Evolutionary conservation across 257 asterid species (phyloP).

Genomic region (Voacanga thouarsii): DNA sequence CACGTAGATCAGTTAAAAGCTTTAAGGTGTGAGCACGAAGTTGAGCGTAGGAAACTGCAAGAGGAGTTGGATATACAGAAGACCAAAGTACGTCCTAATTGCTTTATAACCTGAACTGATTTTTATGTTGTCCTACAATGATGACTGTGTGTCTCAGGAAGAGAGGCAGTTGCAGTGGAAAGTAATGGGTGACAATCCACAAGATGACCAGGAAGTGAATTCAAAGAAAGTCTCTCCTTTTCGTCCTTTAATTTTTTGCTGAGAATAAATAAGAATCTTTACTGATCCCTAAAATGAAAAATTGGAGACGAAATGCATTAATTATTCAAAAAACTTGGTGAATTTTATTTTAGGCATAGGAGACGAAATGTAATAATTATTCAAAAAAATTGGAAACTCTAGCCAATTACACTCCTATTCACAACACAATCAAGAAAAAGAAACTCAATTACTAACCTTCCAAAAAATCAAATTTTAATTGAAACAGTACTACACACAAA

Average conservation of each 20-base stretch:
- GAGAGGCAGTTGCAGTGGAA: slow-evolving; percentile 98
- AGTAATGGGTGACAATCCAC: slow-evolving; percentile 76
- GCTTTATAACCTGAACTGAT: slow-evolving; percentile 5
- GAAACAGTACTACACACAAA: no score
- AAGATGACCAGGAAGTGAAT: slow-evolving; percentile 93
- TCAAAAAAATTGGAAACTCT: no score
- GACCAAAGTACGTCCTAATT: slow-evolving; percentile 55
- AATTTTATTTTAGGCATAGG: no score
- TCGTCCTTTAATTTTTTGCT: neutral
- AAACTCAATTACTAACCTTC: no score
- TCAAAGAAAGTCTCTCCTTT: slow-evolving; percentile 67
- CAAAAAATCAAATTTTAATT: no score
- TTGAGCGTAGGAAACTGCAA: slow-evolving; percentile 70
- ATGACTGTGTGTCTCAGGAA: slow-evolving; percentile 53
- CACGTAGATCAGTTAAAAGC: slow-evolving; percentile 84
- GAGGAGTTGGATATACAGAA: slow-evolving; percentile 84
- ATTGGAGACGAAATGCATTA: no score
- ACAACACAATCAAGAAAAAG: no score
- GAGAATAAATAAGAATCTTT: neutral
- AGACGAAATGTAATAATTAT: no score
- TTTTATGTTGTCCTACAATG: slow-evolving; percentile 21
- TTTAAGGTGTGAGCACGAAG: slow-evolving; percentile 82
- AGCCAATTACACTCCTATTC: no score
- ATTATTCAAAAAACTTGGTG: no score
- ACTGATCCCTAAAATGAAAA: neutral